Evolutionary conservation across 75 land plant genomes (phyloP).

Genomic region (Pinus tabuliformis): DNA sequence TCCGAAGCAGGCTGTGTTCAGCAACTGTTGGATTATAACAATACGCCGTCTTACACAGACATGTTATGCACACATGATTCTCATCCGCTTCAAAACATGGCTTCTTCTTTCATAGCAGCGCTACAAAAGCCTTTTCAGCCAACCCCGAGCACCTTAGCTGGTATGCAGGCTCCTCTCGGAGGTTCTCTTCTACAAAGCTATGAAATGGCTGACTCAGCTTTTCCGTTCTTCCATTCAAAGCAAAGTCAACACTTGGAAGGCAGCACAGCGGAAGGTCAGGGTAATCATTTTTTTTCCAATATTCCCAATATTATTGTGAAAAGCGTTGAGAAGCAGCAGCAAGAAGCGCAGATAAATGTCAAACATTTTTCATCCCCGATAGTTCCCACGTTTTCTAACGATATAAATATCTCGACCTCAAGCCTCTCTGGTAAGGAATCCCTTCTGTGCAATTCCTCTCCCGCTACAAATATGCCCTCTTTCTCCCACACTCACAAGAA

Average conservation of each 20-base stretch:
- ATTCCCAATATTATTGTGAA: not conserved
- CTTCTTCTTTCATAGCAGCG: not conserved
- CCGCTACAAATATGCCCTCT: not conserved
- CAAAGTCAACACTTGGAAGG: not conserved
- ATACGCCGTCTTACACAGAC: not conserved
- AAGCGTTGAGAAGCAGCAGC: not conserved
- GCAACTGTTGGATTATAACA: not conserved
- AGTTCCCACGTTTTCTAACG: not conserved
- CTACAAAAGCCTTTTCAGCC: not conserved
- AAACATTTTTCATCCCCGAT: not conserved
- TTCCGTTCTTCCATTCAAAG: not conserved
- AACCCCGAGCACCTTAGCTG: too few relatives aligned
- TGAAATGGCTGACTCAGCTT: slow-evolving; percentile 2
- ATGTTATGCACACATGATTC: slow-evolving; percentile 4
- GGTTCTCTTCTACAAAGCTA: not conserved
- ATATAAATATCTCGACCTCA: slow-evolving; percentile 1
- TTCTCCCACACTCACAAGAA: not conserved
- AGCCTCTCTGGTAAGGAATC: not conserved
- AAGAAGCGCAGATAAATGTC: not conserved
- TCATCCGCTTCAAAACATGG: not conserved
- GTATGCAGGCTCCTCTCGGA: not conserved
- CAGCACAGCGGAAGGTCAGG: not conserved
- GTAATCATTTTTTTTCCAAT: not conserved
- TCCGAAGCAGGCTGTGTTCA: not conserved
- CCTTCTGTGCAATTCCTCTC: slow-evolving; percentile 5